These are phyloP conservation scores for Canavalia gladiata DNA, from an alignment of 306 rosid species.

Conservation along the genomic window DNA sequence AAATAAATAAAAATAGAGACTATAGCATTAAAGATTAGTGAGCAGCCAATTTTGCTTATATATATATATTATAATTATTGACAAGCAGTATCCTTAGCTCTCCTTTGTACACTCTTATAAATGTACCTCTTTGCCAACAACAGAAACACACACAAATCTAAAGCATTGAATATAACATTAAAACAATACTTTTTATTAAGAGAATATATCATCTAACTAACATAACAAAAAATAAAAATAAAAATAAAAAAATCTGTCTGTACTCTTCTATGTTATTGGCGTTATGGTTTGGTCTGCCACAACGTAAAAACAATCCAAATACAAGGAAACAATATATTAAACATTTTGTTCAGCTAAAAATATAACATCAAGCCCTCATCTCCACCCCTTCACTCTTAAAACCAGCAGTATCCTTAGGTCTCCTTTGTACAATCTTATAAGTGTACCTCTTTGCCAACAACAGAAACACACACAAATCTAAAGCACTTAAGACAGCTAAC, in stretches of 20 bases:
- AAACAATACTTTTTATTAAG: too few species aligned
- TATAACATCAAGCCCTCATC: constrained; percentile 18
- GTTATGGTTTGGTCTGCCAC: background rate
- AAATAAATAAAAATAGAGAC: too few species aligned
- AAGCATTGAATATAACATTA: background rate
- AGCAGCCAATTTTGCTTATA: too few species aligned
- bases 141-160: constrained; percentile 48
- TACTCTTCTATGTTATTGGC: too few species aligned
- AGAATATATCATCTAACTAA: too few species aligned
- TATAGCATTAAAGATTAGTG: too few species aligned
- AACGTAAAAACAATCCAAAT: background rate
- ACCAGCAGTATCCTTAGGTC: constrained; percentile 8
- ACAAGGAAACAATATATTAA: background rate
- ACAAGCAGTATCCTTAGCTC: constrained; percentile 10
- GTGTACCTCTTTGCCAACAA: constrained; percentile 52
- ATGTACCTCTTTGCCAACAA: constrained; percentile 52
- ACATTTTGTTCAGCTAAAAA: background rate
- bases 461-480: constrained; percentile 49
- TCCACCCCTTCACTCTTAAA: constrained; percentile 41
- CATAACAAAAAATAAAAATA: too few species aligned
- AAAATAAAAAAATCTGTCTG: too few species aligned
- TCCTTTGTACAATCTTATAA: constrained; percentile 52
- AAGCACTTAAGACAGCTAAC: constrained; percentile 45
- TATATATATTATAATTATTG: too few species aligned
- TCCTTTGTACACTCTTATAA: constrained; percentile 52